Evolutionary conservation across 768 basidiomycete species (phyloP).

Genomic region (Tephrocybe sp.): DNA sequence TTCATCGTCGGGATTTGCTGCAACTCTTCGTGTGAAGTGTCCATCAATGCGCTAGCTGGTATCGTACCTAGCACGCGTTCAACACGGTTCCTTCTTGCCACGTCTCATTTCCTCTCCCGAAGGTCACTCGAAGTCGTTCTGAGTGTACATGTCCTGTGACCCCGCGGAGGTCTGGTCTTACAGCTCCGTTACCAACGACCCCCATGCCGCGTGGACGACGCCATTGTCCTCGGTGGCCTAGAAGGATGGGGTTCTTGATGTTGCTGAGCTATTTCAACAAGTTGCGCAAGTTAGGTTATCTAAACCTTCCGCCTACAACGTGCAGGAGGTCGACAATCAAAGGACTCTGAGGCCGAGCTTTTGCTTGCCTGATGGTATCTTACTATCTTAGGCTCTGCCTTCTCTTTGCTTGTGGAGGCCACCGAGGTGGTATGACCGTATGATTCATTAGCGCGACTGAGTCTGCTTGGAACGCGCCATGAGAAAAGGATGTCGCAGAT

Average conservation of each 20-base stretch:
- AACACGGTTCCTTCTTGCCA: constrained; percentile 3
- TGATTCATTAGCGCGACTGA: too few relatives aligned
- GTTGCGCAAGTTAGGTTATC: too few relatives aligned
- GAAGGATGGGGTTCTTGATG: not conserved
- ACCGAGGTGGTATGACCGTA: not conserved
- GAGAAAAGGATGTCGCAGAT: too few relatives aligned
- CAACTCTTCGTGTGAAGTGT: not conserved
- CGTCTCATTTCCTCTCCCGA: not conserved
- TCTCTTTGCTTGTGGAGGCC: not conserved
- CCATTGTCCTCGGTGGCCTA: not conserved
- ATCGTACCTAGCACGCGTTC: constrained; percentile 3
- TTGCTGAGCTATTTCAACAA: not conserved
- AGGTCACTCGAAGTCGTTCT: not conserved
- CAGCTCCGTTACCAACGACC: not conserved
- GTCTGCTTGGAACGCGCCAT: too few relatives aligned
- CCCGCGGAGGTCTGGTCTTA: not conserved
- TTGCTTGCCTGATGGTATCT: too few relatives aligned
- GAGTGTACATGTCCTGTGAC: constrained; percentile 1
- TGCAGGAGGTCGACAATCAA: too few relatives aligned
- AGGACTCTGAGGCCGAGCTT: too few relatives aligned
- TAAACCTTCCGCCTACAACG: too few relatives aligned
- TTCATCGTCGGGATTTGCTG: not conserved
- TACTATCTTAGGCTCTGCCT: not conserved
- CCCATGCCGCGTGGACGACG: not conserved
- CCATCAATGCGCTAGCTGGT: not conserved